phyloP scores from a whole-genome alignment of 129 eudicot genomes.

The Apium graveolens region DNA sequence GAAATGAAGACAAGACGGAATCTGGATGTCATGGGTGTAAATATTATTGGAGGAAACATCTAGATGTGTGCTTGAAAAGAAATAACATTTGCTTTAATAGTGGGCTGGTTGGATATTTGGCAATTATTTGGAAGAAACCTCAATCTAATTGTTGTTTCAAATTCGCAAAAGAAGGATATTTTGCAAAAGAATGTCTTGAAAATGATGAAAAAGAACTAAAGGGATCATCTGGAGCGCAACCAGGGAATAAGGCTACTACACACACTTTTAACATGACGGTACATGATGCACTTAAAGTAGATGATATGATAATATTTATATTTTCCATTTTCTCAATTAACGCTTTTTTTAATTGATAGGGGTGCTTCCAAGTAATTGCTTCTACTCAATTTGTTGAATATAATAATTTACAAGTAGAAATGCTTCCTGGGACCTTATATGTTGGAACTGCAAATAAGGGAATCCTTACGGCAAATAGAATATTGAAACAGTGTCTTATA shows the following conservation, averaged over 20 bases:
- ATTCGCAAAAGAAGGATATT: neutral
- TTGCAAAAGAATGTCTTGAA: neutral
- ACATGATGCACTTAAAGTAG: neutral
- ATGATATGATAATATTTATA: neutral
- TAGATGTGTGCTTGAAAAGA: neutral
- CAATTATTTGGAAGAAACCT: neutral
- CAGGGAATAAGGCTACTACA: neutral
- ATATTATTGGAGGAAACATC: neutral
- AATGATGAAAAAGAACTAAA: neutral
- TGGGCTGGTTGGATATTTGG: neutral
- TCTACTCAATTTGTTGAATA: too few species aligned
- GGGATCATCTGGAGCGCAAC: neutral
- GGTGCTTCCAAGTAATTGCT: too few species aligned
- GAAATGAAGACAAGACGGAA: neutral
- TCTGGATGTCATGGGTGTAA: neutral
- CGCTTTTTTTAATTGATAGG: too few species aligned
- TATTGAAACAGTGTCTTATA: too few species aligned
- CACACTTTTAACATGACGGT: neutral
- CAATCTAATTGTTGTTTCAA: neutral
- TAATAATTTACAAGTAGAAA: too few species aligned
- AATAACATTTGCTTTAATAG: neutral
- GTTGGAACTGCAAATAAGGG: too few species aligned
- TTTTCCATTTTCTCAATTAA: neutral
- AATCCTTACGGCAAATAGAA: too few species aligned
- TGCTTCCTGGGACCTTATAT: too few species aligned